Percentiles rank a stretch among this genome's conserved stretches.
These are phyloP conservation scores for Fagus crenata DNA, from an alignment of 306 rosid genomes.

Conservation along the genomic window DNA sequence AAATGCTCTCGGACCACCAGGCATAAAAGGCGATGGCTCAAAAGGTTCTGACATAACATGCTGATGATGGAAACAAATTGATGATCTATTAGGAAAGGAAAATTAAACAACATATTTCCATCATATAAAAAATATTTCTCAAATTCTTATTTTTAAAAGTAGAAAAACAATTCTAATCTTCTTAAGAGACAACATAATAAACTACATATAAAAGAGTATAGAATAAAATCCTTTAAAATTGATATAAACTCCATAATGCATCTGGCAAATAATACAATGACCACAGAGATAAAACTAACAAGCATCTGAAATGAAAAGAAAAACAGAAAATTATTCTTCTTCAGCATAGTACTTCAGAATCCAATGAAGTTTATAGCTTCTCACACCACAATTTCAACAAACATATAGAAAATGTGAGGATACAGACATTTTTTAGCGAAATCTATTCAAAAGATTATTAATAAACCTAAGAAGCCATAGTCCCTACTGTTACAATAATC, in stretches of 20 bases:
- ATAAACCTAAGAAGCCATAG: neutral
- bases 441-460: neutral
- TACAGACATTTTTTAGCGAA: neutral
- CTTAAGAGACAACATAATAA: neutral
- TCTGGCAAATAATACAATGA: neutral
- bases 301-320: neutral
- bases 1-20: slow-evolving; percentile 59
- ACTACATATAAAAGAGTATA: neutral
- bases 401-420: neutral
- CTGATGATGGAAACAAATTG: slow-evolving; percentile 47
- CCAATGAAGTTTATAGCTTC: neutral
- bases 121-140: neutral
- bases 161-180: neutral
- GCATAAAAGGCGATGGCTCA: slow-evolving; percentile 90
- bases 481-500: neutral
- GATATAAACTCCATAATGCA: neutral
- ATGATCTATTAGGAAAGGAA: slow-evolving; percentile 5
- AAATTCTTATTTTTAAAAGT: neutral
- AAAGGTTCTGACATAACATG: slow-evolving; percentile 85
- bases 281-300: neutral
- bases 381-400: neutral
- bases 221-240: neutral
- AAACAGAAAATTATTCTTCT: neutral
- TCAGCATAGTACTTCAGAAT: neutral
- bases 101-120: neutral